phyloP scores from a whole-genome alignment of 306 rosid species.

The Quercus variabilis region DNA sequence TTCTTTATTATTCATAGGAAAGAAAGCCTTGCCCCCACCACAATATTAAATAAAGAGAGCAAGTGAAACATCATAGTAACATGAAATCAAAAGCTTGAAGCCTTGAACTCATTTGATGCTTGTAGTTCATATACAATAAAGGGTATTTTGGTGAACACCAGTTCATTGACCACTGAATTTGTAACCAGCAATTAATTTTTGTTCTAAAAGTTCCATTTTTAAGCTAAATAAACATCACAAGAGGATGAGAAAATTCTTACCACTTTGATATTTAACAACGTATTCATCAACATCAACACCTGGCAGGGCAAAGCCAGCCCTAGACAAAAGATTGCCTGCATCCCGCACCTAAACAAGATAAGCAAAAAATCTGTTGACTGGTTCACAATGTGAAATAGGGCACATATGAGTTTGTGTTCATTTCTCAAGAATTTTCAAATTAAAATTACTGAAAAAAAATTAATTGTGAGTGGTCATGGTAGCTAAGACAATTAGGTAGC shows the following conservation, averaged over 20 bases:
- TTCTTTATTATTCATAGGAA: not conserved
- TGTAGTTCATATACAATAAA: not conserved
- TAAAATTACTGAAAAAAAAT: not conserved
- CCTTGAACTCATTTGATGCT: not conserved
- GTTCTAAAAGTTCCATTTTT: not conserved
- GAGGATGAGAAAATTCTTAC: conserved; percentile 41
- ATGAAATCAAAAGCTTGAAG: not conserved
- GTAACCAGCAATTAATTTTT: not conserved
- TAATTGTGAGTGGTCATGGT: not conserved
- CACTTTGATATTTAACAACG: conserved; percentile 74
- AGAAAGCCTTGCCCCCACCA: not conserved
- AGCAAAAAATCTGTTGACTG: conserved; percentile 11
- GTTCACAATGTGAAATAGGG: conserved; percentile 6
- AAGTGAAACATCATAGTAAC: not conserved
- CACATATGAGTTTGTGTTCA: not conserved
- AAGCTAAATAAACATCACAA: not conserved
- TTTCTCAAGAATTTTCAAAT: not conserved
- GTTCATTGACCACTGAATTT: not conserved
- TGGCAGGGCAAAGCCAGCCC: conserved; percentile 91
- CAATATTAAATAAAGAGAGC: not conserved
- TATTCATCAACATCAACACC: conserved; percentile 96
- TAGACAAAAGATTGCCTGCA: conserved; percentile 96
- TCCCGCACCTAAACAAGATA: conserved; percentile 69
- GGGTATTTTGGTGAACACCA: not conserved
- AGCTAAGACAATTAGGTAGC: not conserved